Conservation (phyloP, 192 early-diverging fungal genomes). For the Coemansia sp. region DNA sequence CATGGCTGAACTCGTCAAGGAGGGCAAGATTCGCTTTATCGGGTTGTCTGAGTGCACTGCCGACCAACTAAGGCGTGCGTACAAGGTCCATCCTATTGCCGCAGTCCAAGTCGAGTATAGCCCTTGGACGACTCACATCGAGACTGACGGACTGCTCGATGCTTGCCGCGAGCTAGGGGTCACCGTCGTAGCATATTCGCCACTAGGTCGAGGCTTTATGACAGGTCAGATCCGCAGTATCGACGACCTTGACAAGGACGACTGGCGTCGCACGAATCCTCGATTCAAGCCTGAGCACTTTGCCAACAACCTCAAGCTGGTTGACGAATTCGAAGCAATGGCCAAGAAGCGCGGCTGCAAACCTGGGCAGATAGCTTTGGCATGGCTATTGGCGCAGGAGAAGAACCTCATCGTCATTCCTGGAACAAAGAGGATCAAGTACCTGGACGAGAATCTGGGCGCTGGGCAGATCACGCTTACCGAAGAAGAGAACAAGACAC, state of each 20-base stretch:
- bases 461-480: constrained; percentile 40
- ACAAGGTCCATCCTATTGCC: constrained; percentile 71
- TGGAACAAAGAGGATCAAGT: constrained; percentile 61
- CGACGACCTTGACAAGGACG: constrained; percentile 59
- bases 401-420: constrained; percentile 58
- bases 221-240: constrained; percentile 61
- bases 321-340: constrained; percentile 53
- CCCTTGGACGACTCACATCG: constrained; percentile 66
- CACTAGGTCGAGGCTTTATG: constrained; percentile 72
- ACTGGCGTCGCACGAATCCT: constrained; percentile 57
- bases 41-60: constrained; percentile 66
- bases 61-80: constrained; percentile 63
- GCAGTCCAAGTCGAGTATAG: constrained; percentile 57
- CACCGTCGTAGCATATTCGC: constrained; percentile 73
- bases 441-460: constrained; percentile 49
- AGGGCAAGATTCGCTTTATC: constrained; percentile 66
- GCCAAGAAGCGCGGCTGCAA: constrained; percentile 60
- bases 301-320: constrained; percentile 63
- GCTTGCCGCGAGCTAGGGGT: constrained; percentile 75
- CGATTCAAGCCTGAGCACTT: constrained; percentile 67
- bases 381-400: constrained; percentile 67
- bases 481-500: constrained; percentile 28
- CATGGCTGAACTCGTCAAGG: constrained; percentile 68
- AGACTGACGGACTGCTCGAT: constrained; percentile 67
- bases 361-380: constrained; percentile 61